phyloP scores from a whole-genome alignment of 768 basidiomycete species.

The Suillus alpinus region DNA sequence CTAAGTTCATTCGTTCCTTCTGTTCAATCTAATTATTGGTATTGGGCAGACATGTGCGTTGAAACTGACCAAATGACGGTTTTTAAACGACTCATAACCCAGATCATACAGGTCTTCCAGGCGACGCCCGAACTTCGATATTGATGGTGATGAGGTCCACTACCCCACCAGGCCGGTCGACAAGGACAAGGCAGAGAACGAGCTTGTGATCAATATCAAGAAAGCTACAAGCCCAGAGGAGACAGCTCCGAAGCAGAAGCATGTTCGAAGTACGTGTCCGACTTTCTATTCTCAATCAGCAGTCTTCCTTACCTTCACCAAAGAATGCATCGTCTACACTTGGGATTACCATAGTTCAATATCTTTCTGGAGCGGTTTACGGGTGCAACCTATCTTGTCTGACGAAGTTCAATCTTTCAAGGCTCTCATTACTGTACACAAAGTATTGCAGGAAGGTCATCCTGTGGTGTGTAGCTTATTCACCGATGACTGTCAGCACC shows the following conservation, averaged over 20 bases:
- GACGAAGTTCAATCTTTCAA: slow-evolving; percentile 99
- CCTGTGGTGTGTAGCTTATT: slow-evolving; percentile 59
- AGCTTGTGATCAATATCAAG: slow-evolving; percentile 94
- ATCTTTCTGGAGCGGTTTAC: slow-evolving; percentile 95
- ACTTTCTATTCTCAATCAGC: slow-evolving; percentile 10
- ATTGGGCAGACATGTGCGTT: slow-evolving; percentile 6
- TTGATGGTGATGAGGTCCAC: slow-evolving; percentile 80
- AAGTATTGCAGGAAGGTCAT: slow-evolving; percentile 97
- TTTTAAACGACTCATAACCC: slow-evolving; percentile 2
- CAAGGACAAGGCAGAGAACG: slow-evolving; percentile 96
- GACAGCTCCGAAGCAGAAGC: slow-evolving; percentile 97
- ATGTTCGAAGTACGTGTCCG: slow-evolving; percentile 83
- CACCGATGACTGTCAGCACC: not conserved
- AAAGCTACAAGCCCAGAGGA: slow-evolving; percentile 97
- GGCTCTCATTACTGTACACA: slow-evolving; percentile 95
- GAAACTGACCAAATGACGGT: slow-evolving; percentile 5
- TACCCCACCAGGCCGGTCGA: slow-evolving; percentile 97
- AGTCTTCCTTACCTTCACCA: slow-evolving; percentile 12
- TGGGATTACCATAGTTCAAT: slow-evolving; percentile 99
- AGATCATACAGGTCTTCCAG: slow-evolving; percentile 28
- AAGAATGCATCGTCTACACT: slow-evolving; percentile 98
- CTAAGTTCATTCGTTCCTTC: not conserved
- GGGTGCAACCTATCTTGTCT: slow-evolving; percentile 94
- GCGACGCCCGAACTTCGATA: slow-evolving; percentile 48
- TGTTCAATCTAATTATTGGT: slow-evolving; percentile 8